A percentile compares a stretch with the other conserved stretches of the same genome.
Conservation (phyloP, 148 eudicot genomes). For the Chenopodium suecicum region DNA sequence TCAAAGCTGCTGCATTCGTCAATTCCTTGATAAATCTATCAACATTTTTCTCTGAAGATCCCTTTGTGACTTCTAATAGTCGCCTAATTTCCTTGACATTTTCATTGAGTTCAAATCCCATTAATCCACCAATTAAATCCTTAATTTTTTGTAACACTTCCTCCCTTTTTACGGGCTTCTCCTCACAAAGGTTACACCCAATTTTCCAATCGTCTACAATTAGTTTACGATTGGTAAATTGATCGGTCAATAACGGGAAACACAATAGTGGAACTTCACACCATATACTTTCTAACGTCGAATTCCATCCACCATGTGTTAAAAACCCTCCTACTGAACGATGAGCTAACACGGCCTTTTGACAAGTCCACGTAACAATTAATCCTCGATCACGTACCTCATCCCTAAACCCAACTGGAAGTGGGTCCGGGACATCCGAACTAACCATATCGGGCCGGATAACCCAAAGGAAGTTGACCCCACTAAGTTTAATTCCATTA, state of each 20-base stretch:
- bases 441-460: constrained; percentile 45
- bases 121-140: constrained; percentile 7
- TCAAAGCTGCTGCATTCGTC: not conserved
- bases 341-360: constrained; percentile 22
- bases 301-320: constrained; percentile 37
- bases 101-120: constrained; percentile 15
- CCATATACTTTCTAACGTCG: constrained; percentile 30
- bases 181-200: constrained; percentile 29
- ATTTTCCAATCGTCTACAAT: constrained; percentile 30
- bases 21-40: constrained; percentile 21
- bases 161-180: not conserved
- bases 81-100: constrained; percentile 16
- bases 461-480: constrained; percentile 59
- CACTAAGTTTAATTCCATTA: constrained; percentile 44
- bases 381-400: constrained; percentile 14
- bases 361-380: constrained; percentile 26
- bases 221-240: constrained; percentile 30
- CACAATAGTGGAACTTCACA: constrained; percentile 22
- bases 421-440: constrained; percentile 22
- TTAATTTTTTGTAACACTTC: constrained; percentile 14
- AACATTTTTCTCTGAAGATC: constrained; percentile 27
- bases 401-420: constrained; percentile 22
- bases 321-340: constrained; percentile 22
- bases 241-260: constrained; percentile 27
- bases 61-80: constrained; percentile 20